Base-by-base conservation (phyloP, 495 filamentous ascomycete genomes). In the Astrothelium macrocarpum region DNA sequence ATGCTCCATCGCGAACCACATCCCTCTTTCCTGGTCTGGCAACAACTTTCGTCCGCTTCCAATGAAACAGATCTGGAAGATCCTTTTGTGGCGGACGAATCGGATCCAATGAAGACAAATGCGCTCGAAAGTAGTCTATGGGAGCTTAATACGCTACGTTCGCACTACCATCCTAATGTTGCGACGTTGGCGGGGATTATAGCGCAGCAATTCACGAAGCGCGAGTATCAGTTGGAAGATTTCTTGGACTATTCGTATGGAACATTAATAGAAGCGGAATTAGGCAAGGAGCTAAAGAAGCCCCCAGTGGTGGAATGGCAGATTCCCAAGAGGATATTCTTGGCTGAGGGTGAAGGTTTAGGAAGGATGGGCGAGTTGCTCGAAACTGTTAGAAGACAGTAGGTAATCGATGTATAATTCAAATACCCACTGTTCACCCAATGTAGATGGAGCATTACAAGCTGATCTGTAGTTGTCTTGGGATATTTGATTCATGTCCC, bases 81-180 rank as follows among this genome's bases (percentile, higher is more conserved):
- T 69, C 87, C 90, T 0, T 99, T 96, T 68, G 76, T 87, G 58
- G 78, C 83, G 61, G 74, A 80, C 9, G 89, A 97, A 75, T 65
- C 77, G 53, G 90, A 99, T 69, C 95, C 95, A 4, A 88, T 88
- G 80, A 80, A 85, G 75, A 96, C 94, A 4, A 68, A 79, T 60
- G 95, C 95, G 12, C 87, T 97, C 59, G 91, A 97, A 62, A 96
- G 90, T 73, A 90, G 88, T 75, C 75, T 97, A 14, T 99, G 95
- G 95, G 95, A 99, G 75, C 82, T 97, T 39, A 87, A 92, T 62
- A 88, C 87, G 61, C 78, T 97, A 58, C 90, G 94, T 75, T 85
- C 84, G 2, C 95, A 99, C 76, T 97, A 94, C 76, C 95, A 99
- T 73, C 95, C 95, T 39, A 97, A 96, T 71, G 91, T 99, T 39